Base-by-base conservation (phyloP, 257 asterid species). In the Cinchona pubescens region DNA sequence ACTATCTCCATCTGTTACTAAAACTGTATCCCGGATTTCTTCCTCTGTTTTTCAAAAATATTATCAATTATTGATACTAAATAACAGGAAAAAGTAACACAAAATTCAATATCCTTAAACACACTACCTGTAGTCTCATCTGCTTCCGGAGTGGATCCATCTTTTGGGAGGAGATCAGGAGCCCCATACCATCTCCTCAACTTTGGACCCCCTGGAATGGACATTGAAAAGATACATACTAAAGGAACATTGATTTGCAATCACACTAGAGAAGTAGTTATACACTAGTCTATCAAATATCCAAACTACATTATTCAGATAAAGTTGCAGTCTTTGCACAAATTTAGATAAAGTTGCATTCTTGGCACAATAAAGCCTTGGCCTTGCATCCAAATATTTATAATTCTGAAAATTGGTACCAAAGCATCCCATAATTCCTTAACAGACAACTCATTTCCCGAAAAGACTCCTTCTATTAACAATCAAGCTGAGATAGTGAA, bases 161-260 rank as follows among this genome's bases (percentile, higher is more conserved):
- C 93, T 81, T 85, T 83, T 45, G 88, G 80, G 71, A 85, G 75
- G 82, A 80, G 81, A 85, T 94, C 96, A 21, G 98, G 90, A 77
- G 98, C 98, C 73, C 97, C 98, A 59, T 94, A 94, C 98, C 98
- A 94, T 83, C 90, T 94, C 88, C 98, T 87, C 69, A 94, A 88
- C 89, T 94, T 94, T n/a, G 97, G 98, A 79, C 98, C 98, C 29
- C 98, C 98, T 92, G 48, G 48, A 30, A 67, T 67, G 27, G 76
- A 76, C 38, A n/a, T n/a, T n/a, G n/a, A n/a, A n/a, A n/a, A 74
- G 67, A 72, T 10, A 8, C n/a, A 27, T 38, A n/a, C n/a, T n/a
- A n/a, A 45, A 32, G 25, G 15, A 62, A 16, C 38, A 8, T 27
- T n/a, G 32, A 45, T 45, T 45, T 45, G 49, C 49, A 45, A 8